Base-by-base conservation (phyloP, 2,329 filamentous ascomycete genomes). In the Magnaporthiopsis poae region DNA sequence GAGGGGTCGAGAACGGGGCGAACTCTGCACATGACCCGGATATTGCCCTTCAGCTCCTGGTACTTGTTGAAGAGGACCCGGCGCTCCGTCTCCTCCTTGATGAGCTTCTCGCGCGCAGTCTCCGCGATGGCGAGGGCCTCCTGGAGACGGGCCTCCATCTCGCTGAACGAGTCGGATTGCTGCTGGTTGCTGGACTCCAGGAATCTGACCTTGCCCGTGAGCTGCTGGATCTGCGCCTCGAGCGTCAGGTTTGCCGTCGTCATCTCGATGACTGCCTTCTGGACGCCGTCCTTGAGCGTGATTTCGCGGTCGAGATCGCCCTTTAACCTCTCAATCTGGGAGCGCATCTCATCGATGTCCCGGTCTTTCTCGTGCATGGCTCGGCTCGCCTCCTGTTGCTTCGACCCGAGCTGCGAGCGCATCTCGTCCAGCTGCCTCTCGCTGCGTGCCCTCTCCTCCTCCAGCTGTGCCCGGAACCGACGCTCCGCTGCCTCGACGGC, bases 1-100 rank as follows among this genome's bases (percentile, higher is more conserved):
- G 80, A 76, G 0, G 76, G 71, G 31, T 81, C 81, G 29, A 90
- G 80, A 0, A 89, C 81, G 0, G 95, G 95, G 60, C 96, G 89
- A 35, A 98, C 94, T 75, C 95, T 88, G 74, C 94, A 98, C 86
- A 99, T 99, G 70, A 99, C 95, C 27, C 95, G 90, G 73, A 99
- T 99, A 74, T 99, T 99, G 72, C 95, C 95, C 77, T 96, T 97
- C 68, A 99, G 85, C 74, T 99, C 95, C 75, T 99, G 92, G 62
- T 99, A 94, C 76, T 96, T 95, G 77, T 98, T 98, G 80, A 98
- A 96, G 0, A 99, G 84, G 71, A 96, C 94, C 29, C 95, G 86
- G 18, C 95, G 87, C 64, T 96, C 82, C 0, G 91, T 95, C 78
- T 99, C 95, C 74, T 98, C 95, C 72, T 89, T 91, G 69, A 95